A percentile compares a stretch with the other conserved stretches of the same genome.
phyloP scores from a whole-genome alignment of 1,139 yeast genomes.

The Blastobotrys petasosporus region DNA sequence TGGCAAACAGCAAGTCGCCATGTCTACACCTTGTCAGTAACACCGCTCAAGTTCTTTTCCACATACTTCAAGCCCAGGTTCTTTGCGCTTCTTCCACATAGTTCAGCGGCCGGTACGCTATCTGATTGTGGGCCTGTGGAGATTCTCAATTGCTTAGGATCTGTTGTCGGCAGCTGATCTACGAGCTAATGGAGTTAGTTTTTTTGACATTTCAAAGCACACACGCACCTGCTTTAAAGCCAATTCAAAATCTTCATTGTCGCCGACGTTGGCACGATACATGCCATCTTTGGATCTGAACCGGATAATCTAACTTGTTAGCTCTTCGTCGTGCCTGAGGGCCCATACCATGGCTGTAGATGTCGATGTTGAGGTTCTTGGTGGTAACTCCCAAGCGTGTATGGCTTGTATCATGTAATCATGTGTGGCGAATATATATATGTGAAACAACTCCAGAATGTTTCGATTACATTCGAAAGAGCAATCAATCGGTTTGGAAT shows the following conservation, averaged over 20 bases:
- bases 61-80: conserved; percentile 47
- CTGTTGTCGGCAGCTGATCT: conserved; percentile 24
- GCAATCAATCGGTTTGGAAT: too few relatives aligned
- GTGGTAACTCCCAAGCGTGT: too few relatives aligned
- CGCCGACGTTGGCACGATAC: conserved; percentile 56
- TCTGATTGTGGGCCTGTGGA: conserved; percentile 43
- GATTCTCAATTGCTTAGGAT: conserved; percentile 22
- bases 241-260: conserved; percentile 42
- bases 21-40: conserved; percentile 36
- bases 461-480: too few relatives aligned
- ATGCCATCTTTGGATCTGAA: conserved; percentile 82
- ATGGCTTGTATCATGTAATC: too few relatives aligned
- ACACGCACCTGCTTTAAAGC: conserved; percentile 43
- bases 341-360: too few relatives aligned
- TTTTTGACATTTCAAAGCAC: neutral
- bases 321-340: neutral
- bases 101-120: conserved; percentile 42
- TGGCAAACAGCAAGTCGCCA: conserved; percentile 76
- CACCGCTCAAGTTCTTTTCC: conserved; percentile 7
- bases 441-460: too few relatives aligned
- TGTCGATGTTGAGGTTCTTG: too few relatives aligned
- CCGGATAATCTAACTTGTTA: conserved; percentile 48
- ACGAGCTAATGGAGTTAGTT: conserved; percentile 16
- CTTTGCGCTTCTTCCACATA: conserved; percentile 43
- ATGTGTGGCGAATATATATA: too few relatives aligned